Percentiles rank a stretch among this genome's conserved stretches.
phyloP scores from a whole-genome alignment of 768 basidiomycete species.

The Cystofilobasidium macerans region DNA sequence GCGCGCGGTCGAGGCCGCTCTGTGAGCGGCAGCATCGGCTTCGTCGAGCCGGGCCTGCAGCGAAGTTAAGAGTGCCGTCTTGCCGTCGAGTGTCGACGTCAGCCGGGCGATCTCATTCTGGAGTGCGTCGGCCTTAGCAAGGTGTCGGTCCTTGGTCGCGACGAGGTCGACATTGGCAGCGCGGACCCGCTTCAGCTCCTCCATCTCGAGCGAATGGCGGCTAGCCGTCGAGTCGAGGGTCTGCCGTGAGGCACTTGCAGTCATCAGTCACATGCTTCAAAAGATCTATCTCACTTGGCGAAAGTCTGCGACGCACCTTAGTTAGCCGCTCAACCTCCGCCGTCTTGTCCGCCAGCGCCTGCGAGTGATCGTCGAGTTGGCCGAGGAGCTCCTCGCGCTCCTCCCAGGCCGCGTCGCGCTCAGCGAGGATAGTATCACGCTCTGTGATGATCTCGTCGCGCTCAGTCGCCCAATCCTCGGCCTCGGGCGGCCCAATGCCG shows the following conservation, averaged over 20 bases:
- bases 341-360: neutral
- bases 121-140: neutral
- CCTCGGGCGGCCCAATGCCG: neutral
- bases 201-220: conserved; percentile 13
- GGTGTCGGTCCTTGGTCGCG: neutral
- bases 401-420: conserved; percentile 49
- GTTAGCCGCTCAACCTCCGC: neutral
- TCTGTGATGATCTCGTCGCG: conserved; percentile 48
- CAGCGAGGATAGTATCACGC: conserved; percentile 46
- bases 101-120: conserved; percentile 1
- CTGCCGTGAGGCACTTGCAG: neutral
- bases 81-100: neutral
- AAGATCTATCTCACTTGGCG: neutral
- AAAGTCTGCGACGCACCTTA: neutral
- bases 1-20: conserved; percentile 39
- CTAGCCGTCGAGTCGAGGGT: neutral
- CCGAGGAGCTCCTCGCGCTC: conserved; percentile 48
- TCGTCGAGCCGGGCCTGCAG: conserved; percentile 44
- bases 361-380: conserved; percentile 6
- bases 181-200: conserved; percentile 12
- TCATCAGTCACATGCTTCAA: neutral
- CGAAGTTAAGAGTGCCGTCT: conserved; percentile 37
- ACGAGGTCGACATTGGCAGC: conserved; percentile 1
- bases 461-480: conserved; percentile 37
- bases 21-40: conserved; percentile 48